These are phyloP conservation scores for Curvularia verruculosa DNA, from an alignment of 2,329 filamentous ascomycete species.

Conservation along the genomic window DNA sequence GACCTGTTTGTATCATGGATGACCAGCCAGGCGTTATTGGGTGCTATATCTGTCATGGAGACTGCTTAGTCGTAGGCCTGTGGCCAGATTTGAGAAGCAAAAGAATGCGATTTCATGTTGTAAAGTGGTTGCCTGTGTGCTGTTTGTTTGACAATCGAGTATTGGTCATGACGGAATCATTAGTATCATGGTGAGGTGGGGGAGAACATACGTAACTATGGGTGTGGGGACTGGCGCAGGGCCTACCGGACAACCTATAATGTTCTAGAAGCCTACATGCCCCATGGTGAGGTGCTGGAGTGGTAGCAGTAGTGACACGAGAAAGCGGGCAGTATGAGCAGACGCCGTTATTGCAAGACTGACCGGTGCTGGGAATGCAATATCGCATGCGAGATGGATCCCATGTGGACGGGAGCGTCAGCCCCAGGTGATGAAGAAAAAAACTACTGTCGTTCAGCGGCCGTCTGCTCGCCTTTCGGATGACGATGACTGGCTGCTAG, in stretches of 20 bases:
- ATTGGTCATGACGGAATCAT: conserved; percentile 7
- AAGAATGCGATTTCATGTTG: conserved; percentile 11
- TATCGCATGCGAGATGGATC: neutral
- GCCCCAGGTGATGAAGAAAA: neutral
- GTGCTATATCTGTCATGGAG: conserved; percentile 6
- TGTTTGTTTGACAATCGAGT: neutral
- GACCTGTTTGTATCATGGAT: conserved; percentile 36
- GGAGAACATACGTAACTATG: conserved; percentile 20
- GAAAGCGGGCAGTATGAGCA: neutral
- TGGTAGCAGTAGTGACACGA: neutral
- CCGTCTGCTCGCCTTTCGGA: conserved; percentile 7
- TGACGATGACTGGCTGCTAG: conserved; percentile 25
- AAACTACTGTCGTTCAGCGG: conserved; percentile 1
- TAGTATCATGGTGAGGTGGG: conserved; percentile 9
- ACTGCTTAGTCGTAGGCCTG: conserved; percentile 11
- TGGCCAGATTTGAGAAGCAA: conserved; percentile 10
- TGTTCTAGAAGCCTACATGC: conserved; percentile 15
- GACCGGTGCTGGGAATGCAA: neutral
- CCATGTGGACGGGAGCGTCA: neutral
- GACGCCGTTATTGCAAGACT: neutral
- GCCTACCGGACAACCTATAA: conserved; percentile 25
- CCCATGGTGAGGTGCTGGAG: neutral
- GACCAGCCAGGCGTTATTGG: conserved; percentile 39
- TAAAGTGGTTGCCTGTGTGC: neutral
- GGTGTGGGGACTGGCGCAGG: conserved; percentile 14